phyloP scores from a whole-genome alignment of 2,329 filamentous ascomycete genomes.

The Zasmidium cellare region DNA sequence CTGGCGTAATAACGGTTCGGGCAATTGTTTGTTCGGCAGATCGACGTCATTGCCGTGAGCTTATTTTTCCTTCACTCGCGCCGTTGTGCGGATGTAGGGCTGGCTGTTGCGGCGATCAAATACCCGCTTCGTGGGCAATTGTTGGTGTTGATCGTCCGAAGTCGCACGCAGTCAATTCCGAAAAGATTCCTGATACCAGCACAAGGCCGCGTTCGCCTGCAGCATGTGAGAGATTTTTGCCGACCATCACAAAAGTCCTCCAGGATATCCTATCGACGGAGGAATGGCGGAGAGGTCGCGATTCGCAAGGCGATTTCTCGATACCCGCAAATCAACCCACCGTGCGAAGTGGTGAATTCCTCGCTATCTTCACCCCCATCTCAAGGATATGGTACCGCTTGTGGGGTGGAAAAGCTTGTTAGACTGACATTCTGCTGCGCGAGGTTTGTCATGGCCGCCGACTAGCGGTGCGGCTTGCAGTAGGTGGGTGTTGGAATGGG shows the following conservation, averaged over 20 bases:
- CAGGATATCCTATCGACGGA: too few species aligned
- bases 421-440: background rate
- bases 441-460: conserved; percentile 11
- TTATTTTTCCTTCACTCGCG: background rate
- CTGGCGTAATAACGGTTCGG: too few species aligned
- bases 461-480: background rate
- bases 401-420: conserved; percentile 7
- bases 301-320: background rate
- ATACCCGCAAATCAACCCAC: too few species aligned
- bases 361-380: background rate
- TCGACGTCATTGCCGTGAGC: background rate
- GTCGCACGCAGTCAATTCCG: background rate
- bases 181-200: too few species aligned
- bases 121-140: background rate
- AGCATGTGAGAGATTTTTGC: background rate
- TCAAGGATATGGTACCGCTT: too few species aligned
- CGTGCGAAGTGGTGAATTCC: background rate
- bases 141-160: background rate
- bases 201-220: too few species aligned
- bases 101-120: background rate
- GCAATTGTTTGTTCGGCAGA: background rate
- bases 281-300: background rate
- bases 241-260: too few species aligned
- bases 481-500: too few species aligned
- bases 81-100: background rate